These are phyloP conservation scores for Fusarium protoensiforme DNA, from an alignment of 2,329 filamentous ascomycete species.

Conservation along the genomic window DNA sequence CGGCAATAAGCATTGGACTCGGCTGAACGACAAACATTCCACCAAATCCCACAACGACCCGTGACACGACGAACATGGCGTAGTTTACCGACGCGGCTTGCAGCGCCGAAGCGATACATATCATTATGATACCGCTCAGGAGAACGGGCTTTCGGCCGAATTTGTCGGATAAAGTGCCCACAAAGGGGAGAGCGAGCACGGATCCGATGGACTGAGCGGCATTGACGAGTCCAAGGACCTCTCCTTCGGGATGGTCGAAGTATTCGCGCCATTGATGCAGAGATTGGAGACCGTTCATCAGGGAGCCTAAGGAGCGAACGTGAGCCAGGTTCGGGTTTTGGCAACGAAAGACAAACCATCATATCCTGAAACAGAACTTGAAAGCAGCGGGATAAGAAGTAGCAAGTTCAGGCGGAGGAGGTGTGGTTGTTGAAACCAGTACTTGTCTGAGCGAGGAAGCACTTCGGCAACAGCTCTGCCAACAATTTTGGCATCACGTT, in stretches of 20 bases:
- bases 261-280: constrained; percentile 52
- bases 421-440: constrained; percentile 57
- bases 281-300: constrained; percentile 55
- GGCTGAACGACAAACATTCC: constrained; percentile 45
- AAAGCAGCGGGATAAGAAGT: constrained; percentile 56
- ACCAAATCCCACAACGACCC: constrained; percentile 48
- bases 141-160: constrained; percentile 52
- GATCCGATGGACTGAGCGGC: constrained; percentile 49
- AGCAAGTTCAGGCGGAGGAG: constrained; percentile 57
- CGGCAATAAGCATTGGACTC: constrained; percentile 46
- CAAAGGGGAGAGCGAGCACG: constrained; percentile 47
- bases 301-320: constrained; percentile 36
- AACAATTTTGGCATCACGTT: constrained; percentile 40
- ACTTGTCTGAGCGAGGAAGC: constrained; percentile 52
- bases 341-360: constrained; percentile 47
- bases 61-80: constrained; percentile 48
- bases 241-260: constrained; percentile 47
- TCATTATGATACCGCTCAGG: constrained; percentile 47
- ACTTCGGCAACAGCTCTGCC: constrained; percentile 44
- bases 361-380: constrained; percentile 55
- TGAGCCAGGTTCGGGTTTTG: not conserved
- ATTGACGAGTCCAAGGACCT: constrained; percentile 47
- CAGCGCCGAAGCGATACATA: constrained; percentile 49
- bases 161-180: constrained; percentile 50
- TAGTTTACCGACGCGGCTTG: constrained; percentile 51